phyloP scores from a whole-genome alignment of 1,284 basidiomycete genomes.

The Sanguinoderma infundibulare region DNA sequence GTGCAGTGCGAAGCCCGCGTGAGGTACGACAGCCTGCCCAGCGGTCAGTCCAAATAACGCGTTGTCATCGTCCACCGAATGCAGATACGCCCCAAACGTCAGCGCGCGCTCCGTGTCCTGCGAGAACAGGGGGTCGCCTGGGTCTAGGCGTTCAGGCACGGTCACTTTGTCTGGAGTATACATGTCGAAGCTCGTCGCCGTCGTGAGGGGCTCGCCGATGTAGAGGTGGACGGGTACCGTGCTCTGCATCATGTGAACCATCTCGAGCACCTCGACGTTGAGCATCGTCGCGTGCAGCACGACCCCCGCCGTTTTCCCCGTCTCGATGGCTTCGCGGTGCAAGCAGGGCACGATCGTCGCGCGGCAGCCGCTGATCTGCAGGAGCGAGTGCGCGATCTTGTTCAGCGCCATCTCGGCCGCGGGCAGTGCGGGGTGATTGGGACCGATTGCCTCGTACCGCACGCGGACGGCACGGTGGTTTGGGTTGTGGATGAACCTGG shows the following conservation, averaged over 20 bases:
- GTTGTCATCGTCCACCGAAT: conserved; percentile 12
- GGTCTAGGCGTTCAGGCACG: conserved; percentile 14
- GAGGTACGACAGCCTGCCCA: conserved; percentile 22
- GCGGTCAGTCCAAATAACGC: conserved; percentile 22
- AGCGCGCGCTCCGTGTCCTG: conserved; percentile 19
- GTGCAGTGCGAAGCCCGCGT: conserved; percentile 20
- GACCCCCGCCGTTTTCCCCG: conserved; percentile 6
- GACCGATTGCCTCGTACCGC: conserved; percentile 23
- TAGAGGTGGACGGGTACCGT: conserved; percentile 24
- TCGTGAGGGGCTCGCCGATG: conserved; percentile 26
- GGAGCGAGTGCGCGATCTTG: conserved; percentile 17
- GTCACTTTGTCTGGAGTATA: conserved; percentile 25
- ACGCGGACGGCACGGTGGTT: conserved; percentile 18
- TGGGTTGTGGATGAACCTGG: conserved; percentile 28
- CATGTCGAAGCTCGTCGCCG: conserved; percentile 22
- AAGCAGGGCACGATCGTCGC: conserved; percentile 24
- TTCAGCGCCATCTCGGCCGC: conserved; percentile 17
- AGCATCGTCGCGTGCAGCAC: conserved; percentile 24
- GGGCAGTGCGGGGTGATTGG: conserved; percentile 13
- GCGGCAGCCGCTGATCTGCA: conserved; percentile 12
- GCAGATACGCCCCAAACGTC: conserved; percentile 21
- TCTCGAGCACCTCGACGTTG: conserved; percentile 22
- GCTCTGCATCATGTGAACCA: conserved; percentile 21
- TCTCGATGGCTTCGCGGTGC: conserved; percentile 4
- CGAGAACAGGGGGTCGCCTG: conserved; percentile 26